Base-by-base conservation (phyloP, 1,284 basidiomycete species). In the Quambalaria eucalypti region DNA sequence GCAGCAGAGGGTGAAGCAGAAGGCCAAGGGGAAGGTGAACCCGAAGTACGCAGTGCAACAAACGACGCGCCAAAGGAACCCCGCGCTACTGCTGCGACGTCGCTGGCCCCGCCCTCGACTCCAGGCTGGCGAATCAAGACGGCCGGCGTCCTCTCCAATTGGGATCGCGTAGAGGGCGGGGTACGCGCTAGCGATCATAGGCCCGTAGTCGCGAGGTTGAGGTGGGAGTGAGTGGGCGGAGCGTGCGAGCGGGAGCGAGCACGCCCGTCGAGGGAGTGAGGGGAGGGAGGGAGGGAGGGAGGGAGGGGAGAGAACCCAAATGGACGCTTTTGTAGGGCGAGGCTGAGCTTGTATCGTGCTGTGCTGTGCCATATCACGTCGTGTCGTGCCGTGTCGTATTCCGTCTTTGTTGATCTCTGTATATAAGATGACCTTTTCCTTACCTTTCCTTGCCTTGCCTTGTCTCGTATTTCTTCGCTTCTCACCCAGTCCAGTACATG, bases 131-230 rank as follows among this genome's bases (percentile, higher is more conserved):
- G 29, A 12, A 65, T 68, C 10, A 49, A 46, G 16, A 48, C 62
- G 1, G 59, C 55, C 21, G 66, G 62, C 0, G 58, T 60, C 1
- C 54, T 68, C 1, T 54, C 60, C 4, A 66, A 59, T 31, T 68
- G 66, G 66, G 64, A 62, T 46, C 62, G 63, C 28, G 60, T 53
- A 9, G 66, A 68, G 49, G 66, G 60, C 2, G 64, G 64, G 3
- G 61, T 61, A 46, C 54, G 61, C 33, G 58, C 64, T 30, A 60
- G 57, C 25, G 66, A 68, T 47, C 66, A 68, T 46, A 50, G 64
- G 2, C 60, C 66, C 6, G 56, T 68, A 14, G 16, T 26, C 23
- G 46, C 28, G 8, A 28, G 19, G 48, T 25, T 49, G 36, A 14
- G 36, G 16, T 39, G 36, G 36, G 36, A 39, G 36, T n/a, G n/a